Base-by-base conservation (phyloP, 805 yeast genomes). In the Lipomyces spencermartinsiae region DNA sequence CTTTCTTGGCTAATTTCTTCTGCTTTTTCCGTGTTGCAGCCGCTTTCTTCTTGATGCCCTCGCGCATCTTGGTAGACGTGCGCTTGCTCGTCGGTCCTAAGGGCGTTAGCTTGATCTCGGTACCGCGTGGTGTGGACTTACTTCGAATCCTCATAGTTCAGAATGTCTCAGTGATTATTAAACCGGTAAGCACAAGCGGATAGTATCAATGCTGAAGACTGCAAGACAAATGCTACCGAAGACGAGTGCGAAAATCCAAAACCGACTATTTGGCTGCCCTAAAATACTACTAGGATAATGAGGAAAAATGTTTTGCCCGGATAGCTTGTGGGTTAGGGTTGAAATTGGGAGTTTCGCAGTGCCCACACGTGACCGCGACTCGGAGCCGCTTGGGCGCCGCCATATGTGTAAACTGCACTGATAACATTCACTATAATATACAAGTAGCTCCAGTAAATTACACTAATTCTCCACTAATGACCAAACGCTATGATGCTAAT, bases 1-100 rank as follows among this genome's bases (percentile, higher is more conserved):
- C 98, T 77, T 87, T 93, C 84, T 95, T 95, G 22, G 97, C 85
- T 33, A 78, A 73, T 81, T 95, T 95, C 74, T 84, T 86, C 78
- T 91, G 90, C 78, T 95, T 95, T 80, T 96, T 88, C 72, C 89
- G 85, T 74, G 93, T 94, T 7, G 98, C 97, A 55, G 94, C 86
- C 2, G 97, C 93, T 81, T 95, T 95, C 86, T 93, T 95, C 83
- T 92, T 90, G 78, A 95, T 93, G 71, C 99, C 99, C 79, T 93
- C 97, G 77, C 93, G 88, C 91, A 93, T 87, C 79, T 96, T 92
- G 75, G 98, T 94, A 77, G 95, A 86, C 62, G 88, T 84, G 82
- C 98, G 88, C 81, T 94, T 95, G 69, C 97, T 90, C 53, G 93
- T 89, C 71, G 90, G 89, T 79, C 84, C 81, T 84, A 29, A 14